phyloP scores from a whole-genome alignment of 2,329 filamentous ascomycete species.

The Tolypocladium guangdongense region DNA sequence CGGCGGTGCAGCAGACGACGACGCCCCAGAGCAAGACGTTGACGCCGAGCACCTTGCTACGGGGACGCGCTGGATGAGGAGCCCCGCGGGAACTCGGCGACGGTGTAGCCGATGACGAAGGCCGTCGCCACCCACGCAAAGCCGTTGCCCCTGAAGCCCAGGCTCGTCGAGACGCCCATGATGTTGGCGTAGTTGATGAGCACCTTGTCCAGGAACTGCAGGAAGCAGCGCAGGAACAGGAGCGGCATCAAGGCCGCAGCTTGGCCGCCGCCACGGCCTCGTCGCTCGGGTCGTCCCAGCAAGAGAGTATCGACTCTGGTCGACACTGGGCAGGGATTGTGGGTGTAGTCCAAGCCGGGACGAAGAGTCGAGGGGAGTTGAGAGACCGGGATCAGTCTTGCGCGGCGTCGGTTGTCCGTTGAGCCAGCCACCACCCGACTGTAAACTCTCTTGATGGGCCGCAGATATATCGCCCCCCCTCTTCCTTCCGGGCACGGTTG shows the following conservation, averaged over 20 bases:
- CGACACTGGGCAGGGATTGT: background rate
- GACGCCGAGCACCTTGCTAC: slow-evolving; percentile 21
- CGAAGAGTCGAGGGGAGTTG: background rate
- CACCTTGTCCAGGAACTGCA: slow-evolving; percentile 17
- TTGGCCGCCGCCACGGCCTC: background rate
- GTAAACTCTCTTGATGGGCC: background rate
- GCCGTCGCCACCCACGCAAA: slow-evolving; percentile 20
- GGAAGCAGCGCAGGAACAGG: slow-evolving; percentile 15
- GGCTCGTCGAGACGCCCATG: slow-evolving; percentile 16
- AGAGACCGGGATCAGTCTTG: background rate
- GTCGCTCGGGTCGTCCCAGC: too few relatives aligned
- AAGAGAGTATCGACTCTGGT: background rate
- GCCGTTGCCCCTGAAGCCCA: slow-evolving; percentile 19
- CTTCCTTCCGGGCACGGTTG: too few relatives aligned
- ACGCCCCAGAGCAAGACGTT: slow-evolving; percentile 24
- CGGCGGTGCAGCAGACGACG: slow-evolving; percentile 32
- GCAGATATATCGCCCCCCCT: too few relatives aligned
- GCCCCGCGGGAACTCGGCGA: slow-evolving; percentile 16
- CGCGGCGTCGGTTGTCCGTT: background rate
- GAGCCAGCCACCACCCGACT: background rate
- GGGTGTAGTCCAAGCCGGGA: background rate
- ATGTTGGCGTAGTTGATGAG: slow-evolving; percentile 18
- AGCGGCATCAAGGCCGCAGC: slow-evolving; percentile 11
- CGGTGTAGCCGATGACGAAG: slow-evolving; percentile 19
- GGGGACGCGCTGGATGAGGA: slow-evolving; percentile 22